A percentile compares a stretch with the other conserved stretches of the same genome.
These are phyloP conservation scores for Erythrophleum fordii DNA, from an alignment of 306 rosid genomes.

Conservation along the genomic window DNA sequence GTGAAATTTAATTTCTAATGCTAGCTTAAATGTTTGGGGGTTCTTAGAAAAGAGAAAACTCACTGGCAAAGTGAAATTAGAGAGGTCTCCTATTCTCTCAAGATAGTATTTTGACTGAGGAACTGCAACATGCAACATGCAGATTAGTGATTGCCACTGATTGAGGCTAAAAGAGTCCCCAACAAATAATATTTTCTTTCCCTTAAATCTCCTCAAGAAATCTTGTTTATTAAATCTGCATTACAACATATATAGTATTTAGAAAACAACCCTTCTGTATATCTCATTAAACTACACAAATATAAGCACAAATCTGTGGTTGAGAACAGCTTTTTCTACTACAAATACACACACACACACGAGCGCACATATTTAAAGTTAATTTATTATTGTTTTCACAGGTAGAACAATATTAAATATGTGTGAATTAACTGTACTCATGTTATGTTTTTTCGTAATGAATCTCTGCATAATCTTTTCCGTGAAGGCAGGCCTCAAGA, in stretches of 20 bases:
- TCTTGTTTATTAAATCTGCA: slow-evolving; percentile 44
- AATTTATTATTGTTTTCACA: no score
- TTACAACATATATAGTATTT: background rate
- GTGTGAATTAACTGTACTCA: no score
- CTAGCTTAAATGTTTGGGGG: no score
- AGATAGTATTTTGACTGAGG: slow-evolving; percentile 42
- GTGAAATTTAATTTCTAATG: no score
- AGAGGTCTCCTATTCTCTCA: slow-evolving; percentile 30
- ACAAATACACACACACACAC: no score
- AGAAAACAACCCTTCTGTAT: background rate
- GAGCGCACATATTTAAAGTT: no score
- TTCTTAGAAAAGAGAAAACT: slow-evolving; percentile 15
- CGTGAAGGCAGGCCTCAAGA: no score
- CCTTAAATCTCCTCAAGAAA: slow-evolving; percentile 43
- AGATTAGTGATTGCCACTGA: slow-evolving; percentile 59
- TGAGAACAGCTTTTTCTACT: no score
- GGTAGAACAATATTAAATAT: no score
- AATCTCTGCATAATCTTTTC: no score
- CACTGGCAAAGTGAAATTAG: slow-evolving; percentile 42
- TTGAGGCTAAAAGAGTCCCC: slow-evolving; percentile 61
- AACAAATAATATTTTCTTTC: slow-evolving; percentile 54
- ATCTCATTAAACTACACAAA: background rate
- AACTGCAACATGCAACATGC: slow-evolving; percentile 52
- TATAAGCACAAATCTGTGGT: background rate
- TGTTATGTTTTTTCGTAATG: no score